Evolutionary conservation across 495 filamentous ascomycete species (phyloP), one percentile per base, ranked within the genome.

Genomic region (Penicillium canescens): DNA sequence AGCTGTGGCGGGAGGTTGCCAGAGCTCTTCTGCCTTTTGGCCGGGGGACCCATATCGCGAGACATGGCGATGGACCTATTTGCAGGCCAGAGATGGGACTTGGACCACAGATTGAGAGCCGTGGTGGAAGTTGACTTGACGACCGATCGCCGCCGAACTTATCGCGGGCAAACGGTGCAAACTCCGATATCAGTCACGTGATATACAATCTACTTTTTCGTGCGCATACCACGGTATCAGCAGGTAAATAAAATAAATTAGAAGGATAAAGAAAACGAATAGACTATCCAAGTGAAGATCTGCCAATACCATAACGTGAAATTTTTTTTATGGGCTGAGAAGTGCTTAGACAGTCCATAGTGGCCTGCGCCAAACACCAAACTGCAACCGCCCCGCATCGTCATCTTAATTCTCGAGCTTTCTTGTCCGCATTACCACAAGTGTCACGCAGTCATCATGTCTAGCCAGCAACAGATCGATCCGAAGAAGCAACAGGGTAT

Each of bases 401-500:
- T 61, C 59, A 64, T 60, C 63, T 61, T 61, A 63, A 63, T 66
- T 68, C 68, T 68, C 57, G 63, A 67, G 57, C 60, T 59, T 44
- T 56, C 42, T 40, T 50, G 31, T 20, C 41, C 28, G 42, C 48
- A 55, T 50, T 52, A 42, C 34, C 46, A 37, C 52, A 44, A 16
- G 26, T 20, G 10, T 46, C 53, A 57, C 52, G 65, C 46, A 40
- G 45, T 37, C 68, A 60, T 57, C 62, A 74, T 78, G 75, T 71
- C 75, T 39, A 74, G 67, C 50, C 73, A 76, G 65, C 62, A 67
- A 50, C 77, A 82, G 56, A 62, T 79, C 40, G 75, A 70, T 50
- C 76, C 81, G 7, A 88, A 87, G 76, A 91, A 84, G 77, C 90
- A 94, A 75, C 92, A 97, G 82, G 92, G 92, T 92, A 65, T 62